These are phyloP conservation scores for Serendipita vermifera DNA, from an alignment of 768 basidiomycete species.

Conservation along the genomic window DNA sequence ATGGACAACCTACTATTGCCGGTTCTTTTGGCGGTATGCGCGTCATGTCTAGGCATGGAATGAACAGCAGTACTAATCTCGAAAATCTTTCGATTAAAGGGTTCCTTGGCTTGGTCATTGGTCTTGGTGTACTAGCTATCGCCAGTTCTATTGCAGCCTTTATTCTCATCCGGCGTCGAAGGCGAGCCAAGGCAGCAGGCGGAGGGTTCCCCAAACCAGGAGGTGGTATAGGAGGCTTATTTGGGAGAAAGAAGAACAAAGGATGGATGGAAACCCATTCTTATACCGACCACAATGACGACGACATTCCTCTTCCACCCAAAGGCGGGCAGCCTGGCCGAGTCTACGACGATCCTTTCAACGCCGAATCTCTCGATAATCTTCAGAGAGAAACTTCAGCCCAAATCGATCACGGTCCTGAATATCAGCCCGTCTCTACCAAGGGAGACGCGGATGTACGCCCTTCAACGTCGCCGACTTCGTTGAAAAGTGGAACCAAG, in stretches of 20 bases:
- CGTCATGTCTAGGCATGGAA: background rate
- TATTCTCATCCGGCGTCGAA: background rate
- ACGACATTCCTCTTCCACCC: background rate
- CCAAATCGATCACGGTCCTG: constrained; percentile 6
- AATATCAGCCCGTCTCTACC: constrained; percentile 1
- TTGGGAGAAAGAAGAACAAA: constrained; percentile 7
- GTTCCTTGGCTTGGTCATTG: background rate
- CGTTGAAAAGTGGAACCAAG: background rate
- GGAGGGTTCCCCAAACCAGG: background rate
- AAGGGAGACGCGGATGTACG: too few species aligned
- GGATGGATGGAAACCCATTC: constrained; percentile 6
- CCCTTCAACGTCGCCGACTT: background rate
- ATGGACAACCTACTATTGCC: background rate
- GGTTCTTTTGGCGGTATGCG: constrained; percentile 5
- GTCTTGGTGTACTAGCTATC: constrained; percentile 4
- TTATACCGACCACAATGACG: constrained; percentile 1
- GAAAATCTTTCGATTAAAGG: background rate
- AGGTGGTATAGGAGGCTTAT: background rate
- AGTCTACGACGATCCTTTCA: constrained; percentile 4
- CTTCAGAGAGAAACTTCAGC: background rate
- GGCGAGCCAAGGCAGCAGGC: background rate
- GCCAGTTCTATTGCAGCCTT: background rate
- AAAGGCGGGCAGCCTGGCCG: background rate
- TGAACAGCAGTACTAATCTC: background rate
- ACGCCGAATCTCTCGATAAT: background rate